phyloP scores from a whole-genome alignment of 257 asterid genomes.

The Rubia yunnanensis region DNA sequence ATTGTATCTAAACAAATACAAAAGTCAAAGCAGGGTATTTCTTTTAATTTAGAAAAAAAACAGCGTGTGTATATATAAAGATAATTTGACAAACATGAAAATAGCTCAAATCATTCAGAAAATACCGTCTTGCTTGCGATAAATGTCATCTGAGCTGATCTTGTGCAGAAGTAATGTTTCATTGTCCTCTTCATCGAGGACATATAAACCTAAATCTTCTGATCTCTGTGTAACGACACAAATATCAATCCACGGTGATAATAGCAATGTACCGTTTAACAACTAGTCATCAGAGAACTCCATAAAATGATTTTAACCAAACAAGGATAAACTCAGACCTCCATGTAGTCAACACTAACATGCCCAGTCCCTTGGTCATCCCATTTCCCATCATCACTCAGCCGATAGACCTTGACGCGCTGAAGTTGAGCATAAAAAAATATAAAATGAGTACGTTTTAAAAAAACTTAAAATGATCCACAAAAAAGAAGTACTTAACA shows the following conservation, averaged over 20 bases:
- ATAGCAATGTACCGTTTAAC: not conserved
- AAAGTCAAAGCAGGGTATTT: not conserved
- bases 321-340: conserved; percentile 38
- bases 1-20: conserved; percentile 58
- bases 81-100: not conserved
- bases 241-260: not conserved
- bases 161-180: conserved; percentile 74
- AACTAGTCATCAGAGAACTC: conserved; percentile 1
- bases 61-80: too few species aligned
- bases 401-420: conserved; percentile 97
- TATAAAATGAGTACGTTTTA: not conserved
- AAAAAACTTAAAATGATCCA: not conserved
- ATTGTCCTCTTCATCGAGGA: conserved; percentile 79
- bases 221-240: conserved; percentile 54
- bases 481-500: not conserved
- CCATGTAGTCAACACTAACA: conserved; percentile 73
- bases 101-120: conserved; percentile 4
- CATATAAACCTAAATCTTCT: conserved; percentile 73
- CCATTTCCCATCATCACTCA: conserved; percentile 93
- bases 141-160: conserved; percentile 83
- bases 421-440: conserved; percentile 21
- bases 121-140: conserved; percentile 93
- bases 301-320: not conserved
- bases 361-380: conserved; percentile 99
- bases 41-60: too few species aligned